Percentiles rank a stretch among this genome's conserved stretches.
Conservation (phyloP, 2,329 filamentous ascomycete species). For the Pseudocercospora pini-densiflorae region DNA sequence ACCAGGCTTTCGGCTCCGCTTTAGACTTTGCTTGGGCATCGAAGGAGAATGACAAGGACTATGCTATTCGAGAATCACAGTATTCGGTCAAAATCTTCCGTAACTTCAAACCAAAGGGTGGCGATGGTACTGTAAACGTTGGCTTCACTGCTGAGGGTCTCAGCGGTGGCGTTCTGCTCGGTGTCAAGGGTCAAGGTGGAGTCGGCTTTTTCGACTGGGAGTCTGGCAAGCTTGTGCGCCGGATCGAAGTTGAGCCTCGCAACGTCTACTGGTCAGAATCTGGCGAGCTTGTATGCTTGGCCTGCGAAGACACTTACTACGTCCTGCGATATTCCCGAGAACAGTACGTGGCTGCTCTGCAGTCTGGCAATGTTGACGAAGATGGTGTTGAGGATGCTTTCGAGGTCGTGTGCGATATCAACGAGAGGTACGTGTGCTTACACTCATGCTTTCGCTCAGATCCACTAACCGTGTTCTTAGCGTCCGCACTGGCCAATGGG, state of each 20-base stretch:
- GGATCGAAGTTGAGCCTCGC: slow-evolving; percentile 80
- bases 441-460: slow-evolving; percentile 44
- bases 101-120: slow-evolving; percentile 92
- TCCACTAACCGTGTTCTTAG: slow-evolving; percentile 45
- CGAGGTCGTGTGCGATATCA: slow-evolving; percentile 94
- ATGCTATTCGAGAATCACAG: slow-evolving; percentile 91
- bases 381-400: slow-evolving; percentile 96
- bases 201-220: slow-evolving; percentile 98
- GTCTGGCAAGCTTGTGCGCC: slow-evolving; percentile 81
- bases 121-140: slow-evolving; percentile 76
- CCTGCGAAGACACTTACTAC: slow-evolving; percentile 95
- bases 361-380: slow-evolving; percentile 79
- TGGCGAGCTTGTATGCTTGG: slow-evolving; percentile 88
- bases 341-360: slow-evolving; percentile 80
- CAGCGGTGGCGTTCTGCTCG: slow-evolving; percentile 84
- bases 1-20: slow-evolving; percentile 95
- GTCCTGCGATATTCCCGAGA: slow-evolving; percentile 91
- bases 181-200: slow-evolving; percentile 92
- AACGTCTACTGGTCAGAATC: slow-evolving; percentile 95
- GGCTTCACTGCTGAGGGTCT: slow-evolving; percentile 94
- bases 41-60: slow-evolving; percentile 98
- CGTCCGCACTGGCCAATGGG: slow-evolving; percentile 94
- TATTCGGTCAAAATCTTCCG: slow-evolving; percentile 97
- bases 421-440: slow-evolving; percentile 61
- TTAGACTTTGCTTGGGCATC: slow-evolving; percentile 97